Base-by-base conservation (phyloP, 441 rosid genomes). In the Croton laevigatus region DNA sequence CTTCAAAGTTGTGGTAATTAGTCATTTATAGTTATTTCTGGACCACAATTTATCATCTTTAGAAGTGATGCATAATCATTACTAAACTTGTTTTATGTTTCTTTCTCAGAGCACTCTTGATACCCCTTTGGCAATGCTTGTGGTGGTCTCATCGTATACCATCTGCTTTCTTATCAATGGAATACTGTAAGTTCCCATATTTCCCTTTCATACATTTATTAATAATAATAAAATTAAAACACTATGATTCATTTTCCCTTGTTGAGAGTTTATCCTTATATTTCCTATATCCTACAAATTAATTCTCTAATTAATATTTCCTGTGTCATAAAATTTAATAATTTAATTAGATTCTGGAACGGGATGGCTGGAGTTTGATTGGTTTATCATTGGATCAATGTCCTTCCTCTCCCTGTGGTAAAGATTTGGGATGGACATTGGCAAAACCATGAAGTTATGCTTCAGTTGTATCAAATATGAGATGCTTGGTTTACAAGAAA, bases 61-160 rank as follows among this genome's bases (percentile, higher is more conserved):
- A 16, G 32, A 42, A 53, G 13, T 59, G 61, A 19, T 66, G 11
- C 16, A 36, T 57, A 22, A 55, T 59, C 63, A 55, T n/a, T 38
- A 40, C 68, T 60, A 71, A 72, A 44, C 57, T 62, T 42, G 14
- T 65, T 49, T 68, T 34, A 42, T 76, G 7, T 78, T 72, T 49
- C 40, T 48, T 44, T 78, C 71, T 51, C 97, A 94, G 94, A 91
- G 99, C 83, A 82, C 90, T 61, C 80, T 85, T 68, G 99, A 95
- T 82, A 76, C 80, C 2, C 85, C 71, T 69, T 69, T 83, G 70
- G 93, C 93, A 1, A 64, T 87, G 70, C 87, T 71, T 59, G 80
- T 88, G 12, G 73, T 88, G 73, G 10, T 75, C 63, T 79, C 79
- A 57, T 83, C 83, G 54, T 80, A 70, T 74, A 62, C 71, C 57